phyloP scores from a whole-genome alignment of 495 filamentous ascomycete species.

The Xylaria flabelliformis region DNA sequence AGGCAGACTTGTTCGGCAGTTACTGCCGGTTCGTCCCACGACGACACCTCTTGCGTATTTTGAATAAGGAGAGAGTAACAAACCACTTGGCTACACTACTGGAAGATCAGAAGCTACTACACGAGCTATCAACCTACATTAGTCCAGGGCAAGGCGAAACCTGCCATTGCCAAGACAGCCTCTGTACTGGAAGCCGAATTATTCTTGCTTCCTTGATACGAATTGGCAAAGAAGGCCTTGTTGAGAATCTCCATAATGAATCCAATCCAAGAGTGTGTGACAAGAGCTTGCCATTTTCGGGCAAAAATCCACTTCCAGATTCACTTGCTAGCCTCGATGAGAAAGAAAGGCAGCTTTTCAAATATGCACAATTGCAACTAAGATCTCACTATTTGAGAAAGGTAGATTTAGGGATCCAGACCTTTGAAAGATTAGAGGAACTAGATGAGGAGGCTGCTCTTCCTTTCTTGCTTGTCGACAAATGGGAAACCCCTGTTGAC shows the following conservation, averaged over 20 bases:
- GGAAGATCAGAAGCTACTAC: background rate
- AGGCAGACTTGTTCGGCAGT: background rate
- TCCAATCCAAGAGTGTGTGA: background rate
- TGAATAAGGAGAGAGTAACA: background rate
- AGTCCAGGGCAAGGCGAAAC: background rate
- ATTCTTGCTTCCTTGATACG: conserved; percentile 1
- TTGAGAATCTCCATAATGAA: background rate
- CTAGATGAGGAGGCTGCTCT: conserved; percentile 5
- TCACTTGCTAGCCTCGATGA: background rate
- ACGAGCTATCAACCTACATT: background rate
- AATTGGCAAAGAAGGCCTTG: conserved; percentile 1
- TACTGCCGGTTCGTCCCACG: background rate
- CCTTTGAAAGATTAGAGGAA: background rate
- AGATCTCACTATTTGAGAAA: conserved; percentile 23
- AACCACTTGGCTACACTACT: background rate
- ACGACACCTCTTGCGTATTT: background rate
- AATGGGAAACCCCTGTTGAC: background rate
- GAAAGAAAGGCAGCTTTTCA: conserved; percentile 18
- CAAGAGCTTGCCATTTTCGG: background rate
- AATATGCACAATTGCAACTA: conserved; percentile 12
- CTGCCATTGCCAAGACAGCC: conserved; percentile 1
- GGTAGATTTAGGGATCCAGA: background rate
- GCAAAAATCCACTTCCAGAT: background rate
- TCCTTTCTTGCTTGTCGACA: background rate
- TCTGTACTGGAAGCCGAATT: conserved; percentile 12